phyloP scores from a whole-genome alignment of 805 yeast genomes.

The Teunomyces barrocoloradensis region DNA sequence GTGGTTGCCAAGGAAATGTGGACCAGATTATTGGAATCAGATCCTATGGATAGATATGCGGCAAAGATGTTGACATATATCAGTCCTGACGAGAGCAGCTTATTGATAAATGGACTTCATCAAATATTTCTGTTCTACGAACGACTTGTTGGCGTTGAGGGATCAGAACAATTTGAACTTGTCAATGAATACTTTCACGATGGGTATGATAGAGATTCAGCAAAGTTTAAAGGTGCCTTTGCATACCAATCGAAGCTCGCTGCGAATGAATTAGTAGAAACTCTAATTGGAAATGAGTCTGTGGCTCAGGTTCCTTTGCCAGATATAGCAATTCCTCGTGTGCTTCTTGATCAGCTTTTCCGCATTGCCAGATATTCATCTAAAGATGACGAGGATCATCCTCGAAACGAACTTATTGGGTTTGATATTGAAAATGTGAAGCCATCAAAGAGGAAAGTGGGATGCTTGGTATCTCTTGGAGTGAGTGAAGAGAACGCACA shows the following conservation, averaged over 20 bases:
- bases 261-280: background rate
- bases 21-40: conserved; percentile 17
- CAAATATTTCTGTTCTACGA: conserved; percentile 44
- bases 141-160: conserved; percentile 39
- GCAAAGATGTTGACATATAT: conserved; percentile 32
- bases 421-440: no score
- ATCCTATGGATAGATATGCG: conserved; percentile 14
- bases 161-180: background rate
- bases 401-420: no score
- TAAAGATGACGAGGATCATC: no score
- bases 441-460: no score
- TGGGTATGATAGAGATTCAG: background rate
- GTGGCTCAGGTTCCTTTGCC: background rate
- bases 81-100: conserved; percentile 33
- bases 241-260: background rate
- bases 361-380: background rate
- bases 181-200: background rate
- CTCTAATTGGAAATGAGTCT: background rate
- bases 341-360: background rate
- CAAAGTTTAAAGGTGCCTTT: background rate
- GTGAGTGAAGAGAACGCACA: no score
- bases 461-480: no score
- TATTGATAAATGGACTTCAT: conserved; percentile 42
- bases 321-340: background rate
- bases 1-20: conserved; percentile 20